Evolutionary conservation across 306 rosid genomes (phyloP).

Genomic region (Glycyrrhiza uralensis): DNA sequence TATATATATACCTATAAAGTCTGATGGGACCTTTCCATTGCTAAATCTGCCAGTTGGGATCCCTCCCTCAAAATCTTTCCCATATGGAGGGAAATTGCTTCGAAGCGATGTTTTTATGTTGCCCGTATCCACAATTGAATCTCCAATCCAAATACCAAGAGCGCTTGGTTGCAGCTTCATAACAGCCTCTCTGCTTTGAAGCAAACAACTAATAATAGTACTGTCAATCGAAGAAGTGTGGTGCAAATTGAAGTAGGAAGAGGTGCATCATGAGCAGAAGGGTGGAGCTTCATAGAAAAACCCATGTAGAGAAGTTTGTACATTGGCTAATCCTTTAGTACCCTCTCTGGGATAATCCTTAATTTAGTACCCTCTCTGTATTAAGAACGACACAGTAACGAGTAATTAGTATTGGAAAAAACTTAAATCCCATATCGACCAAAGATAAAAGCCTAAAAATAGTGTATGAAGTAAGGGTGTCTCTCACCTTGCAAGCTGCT

Average conservation of each 20-base stretch:
- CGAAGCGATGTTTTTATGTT: constrained; percentile 7
- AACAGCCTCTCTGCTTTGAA: not conserved
- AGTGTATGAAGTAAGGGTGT: too few relatives aligned
- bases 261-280: not conserved
- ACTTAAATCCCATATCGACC: too few relatives aligned
- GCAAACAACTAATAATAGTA: not conserved
- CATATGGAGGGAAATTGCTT: constrained; percentile 38
- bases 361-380: too few relatives aligned
- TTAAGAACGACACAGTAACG: too few relatives aligned
- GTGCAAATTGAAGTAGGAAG: not conserved
- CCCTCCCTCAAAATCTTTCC: constrained; percentile 32
- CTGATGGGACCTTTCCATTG: constrained; percentile 40
- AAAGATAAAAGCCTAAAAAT: too few relatives aligned
- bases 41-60: constrained; percentile 34
- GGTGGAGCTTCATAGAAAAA: not conserved
- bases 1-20: constrained; percentile 38
- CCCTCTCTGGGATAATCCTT: too few relatives aligned
- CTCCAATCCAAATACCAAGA: constrained; percentile 52
- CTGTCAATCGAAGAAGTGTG: not conserved
- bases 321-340: too few relatives aligned
- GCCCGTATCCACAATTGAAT: constrained; percentile 78
- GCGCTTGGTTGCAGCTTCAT: constrained; percentile 40
- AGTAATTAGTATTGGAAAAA: too few relatives aligned
- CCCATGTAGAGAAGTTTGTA: too few relatives aligned
- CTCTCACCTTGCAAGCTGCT: too few relatives aligned